Percentiles rank a stretch among this genome's conserved stretches.
Conservation (phyloP, 495 filamentous ascomycete genomes). For the Clohesyomyces aquaticus region DNA sequence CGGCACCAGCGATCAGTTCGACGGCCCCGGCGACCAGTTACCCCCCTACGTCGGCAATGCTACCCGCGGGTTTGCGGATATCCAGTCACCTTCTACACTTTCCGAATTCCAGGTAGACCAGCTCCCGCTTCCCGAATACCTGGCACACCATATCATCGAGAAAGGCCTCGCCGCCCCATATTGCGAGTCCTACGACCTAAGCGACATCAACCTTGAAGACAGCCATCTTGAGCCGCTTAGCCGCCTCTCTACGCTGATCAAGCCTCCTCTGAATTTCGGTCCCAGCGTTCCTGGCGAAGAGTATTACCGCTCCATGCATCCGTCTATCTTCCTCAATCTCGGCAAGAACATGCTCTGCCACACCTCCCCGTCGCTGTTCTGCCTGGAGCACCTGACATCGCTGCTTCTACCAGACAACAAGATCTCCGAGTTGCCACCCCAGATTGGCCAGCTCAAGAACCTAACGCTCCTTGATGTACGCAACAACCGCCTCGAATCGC, state of each 20-base stretch:
- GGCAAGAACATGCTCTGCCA: conserved; percentile 7
- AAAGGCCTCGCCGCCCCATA: neutral
- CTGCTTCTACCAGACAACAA: conserved; percentile 13
- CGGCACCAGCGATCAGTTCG: neutral
- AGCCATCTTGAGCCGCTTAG: conserved; percentile 8
- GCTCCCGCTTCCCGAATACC: neutral
- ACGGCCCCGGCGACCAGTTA: too few relatives aligned
- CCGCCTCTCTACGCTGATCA: conserved; percentile 5
- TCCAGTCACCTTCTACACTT: too few relatives aligned
- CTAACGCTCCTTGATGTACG: conserved; percentile 7
- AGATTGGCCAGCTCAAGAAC: conserved; percentile 7
- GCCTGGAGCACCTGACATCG: conserved; percentile 17
- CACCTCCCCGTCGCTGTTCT: conserved; percentile 11
- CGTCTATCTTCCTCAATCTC: conserved; percentile 13
- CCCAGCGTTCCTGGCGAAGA: neutral
- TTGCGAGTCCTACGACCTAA: neutral
- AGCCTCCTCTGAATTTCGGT: conserved; percentile 3
- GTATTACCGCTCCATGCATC: conserved; percentile 23
- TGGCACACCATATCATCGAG: neutral
- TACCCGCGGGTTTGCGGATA: too few relatives aligned
- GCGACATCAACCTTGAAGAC: neutral
- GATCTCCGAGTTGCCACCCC: conserved; percentile 21
- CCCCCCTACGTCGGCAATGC: too few relatives aligned
- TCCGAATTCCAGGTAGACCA: too few relatives aligned
- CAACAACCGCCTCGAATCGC: conserved; percentile 13